These are phyloP conservation scores for Blastobotrys attinorum DNA, from an alignment of 805 yeast species.

Conservation along the genomic window DNA sequence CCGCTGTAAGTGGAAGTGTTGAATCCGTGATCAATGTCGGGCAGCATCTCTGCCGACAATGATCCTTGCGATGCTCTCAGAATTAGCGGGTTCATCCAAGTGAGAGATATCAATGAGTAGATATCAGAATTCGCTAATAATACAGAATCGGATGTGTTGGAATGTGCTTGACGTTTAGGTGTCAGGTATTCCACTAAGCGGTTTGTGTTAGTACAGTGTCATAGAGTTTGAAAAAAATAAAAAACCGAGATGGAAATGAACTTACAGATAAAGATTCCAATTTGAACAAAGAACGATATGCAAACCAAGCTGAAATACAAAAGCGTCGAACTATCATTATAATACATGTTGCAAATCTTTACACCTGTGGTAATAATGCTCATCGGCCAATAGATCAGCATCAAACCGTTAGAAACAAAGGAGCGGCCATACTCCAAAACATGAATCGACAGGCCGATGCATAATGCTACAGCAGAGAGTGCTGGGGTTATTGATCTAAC, in stretches of 20 bases:
- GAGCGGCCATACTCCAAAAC: constrained; percentile 9
- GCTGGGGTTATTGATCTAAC: constrained; percentile 8
- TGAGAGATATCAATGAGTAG: constrained; percentile 45
- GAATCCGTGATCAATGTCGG: constrained; percentile 30
- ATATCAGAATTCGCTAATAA: constrained; percentile 38
- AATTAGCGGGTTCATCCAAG: constrained; percentile 57
- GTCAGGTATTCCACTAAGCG: constrained; percentile 8
- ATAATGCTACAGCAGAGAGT: constrained; percentile 2
- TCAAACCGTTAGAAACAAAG: constrained; percentile 13
- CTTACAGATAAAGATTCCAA: constrained; percentile 7
- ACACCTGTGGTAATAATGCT: constrained; percentile 8
- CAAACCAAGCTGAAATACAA: constrained; percentile 3
- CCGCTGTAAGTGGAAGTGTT: constrained; percentile 19
- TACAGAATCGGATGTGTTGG: constrained; percentile 5
- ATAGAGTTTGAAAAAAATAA: neutral
- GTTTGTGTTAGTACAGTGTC: neutral
- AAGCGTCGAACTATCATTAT: constrained; percentile 2
- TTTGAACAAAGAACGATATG: constrained; percentile 5
- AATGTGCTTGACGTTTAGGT: constrained; percentile 4
- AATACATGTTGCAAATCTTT: constrained; percentile 11
- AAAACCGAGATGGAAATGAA: neutral
- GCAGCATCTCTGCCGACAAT: constrained; percentile 30
- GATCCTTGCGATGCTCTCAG: constrained; percentile 40
- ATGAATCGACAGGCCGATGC: constrained; percentile 10
- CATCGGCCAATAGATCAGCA: constrained; percentile 13